Evolutionary conservation across 305 asterid species (phyloP), one percentile per base, ranked within the genome.

Genomic region (Fraxinus sp.): DNA sequence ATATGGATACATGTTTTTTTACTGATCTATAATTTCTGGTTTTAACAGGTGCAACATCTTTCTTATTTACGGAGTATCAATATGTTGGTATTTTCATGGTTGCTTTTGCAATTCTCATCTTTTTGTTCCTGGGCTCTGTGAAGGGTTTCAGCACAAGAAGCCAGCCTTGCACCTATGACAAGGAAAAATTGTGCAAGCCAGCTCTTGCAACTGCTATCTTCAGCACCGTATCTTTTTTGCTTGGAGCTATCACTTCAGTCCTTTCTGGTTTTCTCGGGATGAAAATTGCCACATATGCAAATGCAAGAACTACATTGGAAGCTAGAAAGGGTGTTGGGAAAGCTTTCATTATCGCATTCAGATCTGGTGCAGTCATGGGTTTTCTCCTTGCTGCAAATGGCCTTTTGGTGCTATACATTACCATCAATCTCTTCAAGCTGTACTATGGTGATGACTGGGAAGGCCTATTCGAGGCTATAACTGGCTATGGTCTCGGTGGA

Each of bases 301-400:
- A 93, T 84, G 97, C 97, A 36, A 86, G 97, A 84, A 93, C 97
- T 33, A 93, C 97, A 5, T 55, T 93, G 85, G 97, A 93, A 88
- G 97, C 97, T 0, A 89, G 97, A 76, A 92, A 91, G 86, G 92
- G 97, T 52, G 97, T 93, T 74, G 97, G 97, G 22, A 92, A 92
- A 82, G 97, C 97, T 82, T 93, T 93, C 72, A 92, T 93, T 16
- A 32, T 20, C 10, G 97, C 97, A 37, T 93, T 93, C 59, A 90
- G 97, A 66, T 93, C 97, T 78, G 97, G 97, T 77, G 97, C 97
- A 52, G 97, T 93, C 62, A 93, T 93, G 97, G 97, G 97, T 16
- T 93, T 93, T 84, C 95, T 93, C 81, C 95, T 93, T 80, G 97
- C 97, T 71, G 92, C 95, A 20, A 93, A 91, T 80, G 97, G 97